These are phyloP conservation scores for Hordeum vulgare DNA, from an alignment of 176 grass and related monocot species.

Conservation along the genomic window DNA sequence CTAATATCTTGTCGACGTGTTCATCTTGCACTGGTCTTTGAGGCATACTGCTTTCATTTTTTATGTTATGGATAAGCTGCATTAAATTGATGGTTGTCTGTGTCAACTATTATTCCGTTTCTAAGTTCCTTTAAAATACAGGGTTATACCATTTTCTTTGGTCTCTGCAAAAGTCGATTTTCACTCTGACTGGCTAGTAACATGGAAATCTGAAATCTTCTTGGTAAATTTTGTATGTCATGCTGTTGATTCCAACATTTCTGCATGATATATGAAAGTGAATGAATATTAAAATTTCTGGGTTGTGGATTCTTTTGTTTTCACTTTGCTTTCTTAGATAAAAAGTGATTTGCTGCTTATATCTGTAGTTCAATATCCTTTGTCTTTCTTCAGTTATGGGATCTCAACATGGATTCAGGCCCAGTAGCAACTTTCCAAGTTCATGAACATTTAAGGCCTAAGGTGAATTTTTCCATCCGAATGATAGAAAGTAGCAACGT, in stretches of 20 bases:
- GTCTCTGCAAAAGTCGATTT: background rate
- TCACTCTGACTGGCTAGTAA: background rate
- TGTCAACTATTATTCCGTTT: background rate
- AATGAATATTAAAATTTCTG: background rate
- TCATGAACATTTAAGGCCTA: constrained; percentile 88
- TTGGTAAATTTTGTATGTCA: background rate
- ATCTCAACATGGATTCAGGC: constrained; percentile 89
- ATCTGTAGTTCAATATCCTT: background rate
- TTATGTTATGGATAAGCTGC: constrained; percentile 5
- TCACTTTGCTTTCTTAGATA: background rate
- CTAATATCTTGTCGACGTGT: constrained; percentile 2
- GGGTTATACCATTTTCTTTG: background rate
- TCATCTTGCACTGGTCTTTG: background rate
- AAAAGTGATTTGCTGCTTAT: constrained; percentile 10
- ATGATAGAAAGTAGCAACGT: constrained; percentile 15
- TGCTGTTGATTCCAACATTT: constrained; percentile 13
- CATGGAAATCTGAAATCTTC: background rate
- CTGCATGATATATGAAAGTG: background rate
- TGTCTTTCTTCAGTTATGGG: constrained; percentile 64
- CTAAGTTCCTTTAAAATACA: background rate
- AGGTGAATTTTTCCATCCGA: constrained; percentile 46
- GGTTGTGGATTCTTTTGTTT: constrained; percentile 2
- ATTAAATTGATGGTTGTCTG: background rate
- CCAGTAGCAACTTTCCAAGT: constrained; percentile 84
- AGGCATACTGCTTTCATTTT: background rate